Evolutionary conservation across 2,329 filamentous ascomycete species (phyloP), one percentile per base, ranked within the genome.

Genomic region (Penicillium janthinellum): DNA sequence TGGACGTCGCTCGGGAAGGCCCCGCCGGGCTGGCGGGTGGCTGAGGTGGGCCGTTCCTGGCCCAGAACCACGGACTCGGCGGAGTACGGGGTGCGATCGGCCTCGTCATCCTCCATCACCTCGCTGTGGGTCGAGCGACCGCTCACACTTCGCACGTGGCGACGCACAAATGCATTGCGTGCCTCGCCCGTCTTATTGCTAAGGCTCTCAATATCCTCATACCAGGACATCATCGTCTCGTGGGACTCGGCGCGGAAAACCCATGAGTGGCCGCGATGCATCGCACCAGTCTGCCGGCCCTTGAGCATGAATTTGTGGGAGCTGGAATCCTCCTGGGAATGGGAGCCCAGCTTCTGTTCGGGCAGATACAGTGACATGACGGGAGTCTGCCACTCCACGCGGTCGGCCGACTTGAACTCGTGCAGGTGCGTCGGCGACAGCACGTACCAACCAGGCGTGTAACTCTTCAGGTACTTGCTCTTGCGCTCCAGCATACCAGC

Each of bases 221-320:
- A 98, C 88, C 95, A 99, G 48, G 92, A 92, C 81, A 96, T 88
- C 94, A 98, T 97, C 14, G 93, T 97, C 68, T 98, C 94, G 75
- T 96, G 82, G 2, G 84, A 84, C 71, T 89, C 86, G 22, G 86
- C 86, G 56, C 86, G 82, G 78, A 89, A 88, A 10, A 88, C 85
- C 86, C 86, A 89, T 41, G 85, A 85, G 71, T 88, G 86, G 37
- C 86, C 86, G 63, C 93, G 90, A 76, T 98, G 95, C 87, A 98
- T 91, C 4, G 90, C 82, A 54, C 95, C 94, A 4, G 92, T 95
- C 78, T 98, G 94, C 61, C 93, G 90, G 47, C 95, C 95, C 77
- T 98, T 99, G 71, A 99, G 88, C 76, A 97, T 92, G 75, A 99
- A 99, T 75, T 99, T 99, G 81, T 96, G 94, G 42, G 92, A 97